phyloP scores from a whole-genome alignment of 83 land plant species.

The Thuja plicata region DNA sequence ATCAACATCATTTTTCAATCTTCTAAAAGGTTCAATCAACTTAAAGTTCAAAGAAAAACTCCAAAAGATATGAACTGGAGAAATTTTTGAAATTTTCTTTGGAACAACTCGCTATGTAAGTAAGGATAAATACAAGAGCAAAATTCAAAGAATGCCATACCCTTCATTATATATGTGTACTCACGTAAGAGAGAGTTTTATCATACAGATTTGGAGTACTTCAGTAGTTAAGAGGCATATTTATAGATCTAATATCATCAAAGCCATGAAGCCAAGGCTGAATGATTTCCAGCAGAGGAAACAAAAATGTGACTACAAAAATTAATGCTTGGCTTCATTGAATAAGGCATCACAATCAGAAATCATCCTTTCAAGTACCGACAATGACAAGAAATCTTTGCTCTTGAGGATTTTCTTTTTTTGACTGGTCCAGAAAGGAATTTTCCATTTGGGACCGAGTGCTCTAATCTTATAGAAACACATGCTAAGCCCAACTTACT shows the following conservation, averaged over 20 bases:
- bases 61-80: neutral
- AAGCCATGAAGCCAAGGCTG: neutral
- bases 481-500: neutral
- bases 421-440: neutral
- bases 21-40: neutral
- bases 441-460: neutral
- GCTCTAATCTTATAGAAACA: neutral
- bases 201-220: neutral
- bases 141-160: neutral
- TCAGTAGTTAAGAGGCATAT: neutral
- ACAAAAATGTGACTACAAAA: constrained; percentile 1
- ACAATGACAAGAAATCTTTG: neutral
- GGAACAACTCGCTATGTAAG: neutral
- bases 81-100: neutral
- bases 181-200: neutral
- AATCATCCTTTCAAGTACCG: neutral
- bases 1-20: neutral
- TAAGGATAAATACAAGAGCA: neutral
- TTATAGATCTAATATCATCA: neutral
- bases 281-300: neutral
- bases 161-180: neutral
- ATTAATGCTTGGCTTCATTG: neutral
- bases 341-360: neutral
- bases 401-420: neutral
- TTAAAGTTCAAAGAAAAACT: neutral